Base-by-base conservation (phyloP, 257 asterid genomes). In the Capsicum rhomboideum region DNA sequence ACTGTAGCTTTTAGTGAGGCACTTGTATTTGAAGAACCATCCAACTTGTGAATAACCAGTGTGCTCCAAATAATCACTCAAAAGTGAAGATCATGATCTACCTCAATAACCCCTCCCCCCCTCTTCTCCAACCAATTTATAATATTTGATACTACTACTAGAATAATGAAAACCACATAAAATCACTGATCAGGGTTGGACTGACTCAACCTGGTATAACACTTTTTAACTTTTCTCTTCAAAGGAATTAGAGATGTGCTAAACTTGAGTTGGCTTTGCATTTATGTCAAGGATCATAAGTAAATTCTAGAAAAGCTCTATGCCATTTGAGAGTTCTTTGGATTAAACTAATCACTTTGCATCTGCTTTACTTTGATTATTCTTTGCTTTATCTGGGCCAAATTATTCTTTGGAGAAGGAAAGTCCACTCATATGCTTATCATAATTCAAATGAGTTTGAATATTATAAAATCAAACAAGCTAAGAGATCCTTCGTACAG, bases 341-440 rank as follows among this genome's bases (percentile, higher is more conserved):
- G 68, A 26, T 29, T 61, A 71, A 72, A 8, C 20, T 72, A 28
- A 14, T 31, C 85, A 80, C 87, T 83, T 83, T 71, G 87, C 87
- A 86, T 80, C 85, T 83, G 55, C 86, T 71, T 83, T 82, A 54
- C 59, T 63, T 63, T 40, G 77, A 80, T 75, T 83, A 75, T 58
- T 80, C 69, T 23, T 8, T 74, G 53, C 61, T 71, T 63, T 80
- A 79, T 86, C 64, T 77, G 82, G 74, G 44, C 59, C 55, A 68
- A 59, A 71, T 69, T 71, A 83, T 80, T 86, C 86, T 86, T 26
- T 40, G 55, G 29, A 61, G 75, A 14, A 74, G 64, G 67, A 42
- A 85, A 61, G 63, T 59, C 69, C 82, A 59, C 78, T 68, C 54
- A 56, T 82, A 13, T 80, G 55, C n/a, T 61, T 61, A 61, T 61